Base-by-base conservation (phyloP, 139 green algal species). In the Volvox africanus region DNA sequence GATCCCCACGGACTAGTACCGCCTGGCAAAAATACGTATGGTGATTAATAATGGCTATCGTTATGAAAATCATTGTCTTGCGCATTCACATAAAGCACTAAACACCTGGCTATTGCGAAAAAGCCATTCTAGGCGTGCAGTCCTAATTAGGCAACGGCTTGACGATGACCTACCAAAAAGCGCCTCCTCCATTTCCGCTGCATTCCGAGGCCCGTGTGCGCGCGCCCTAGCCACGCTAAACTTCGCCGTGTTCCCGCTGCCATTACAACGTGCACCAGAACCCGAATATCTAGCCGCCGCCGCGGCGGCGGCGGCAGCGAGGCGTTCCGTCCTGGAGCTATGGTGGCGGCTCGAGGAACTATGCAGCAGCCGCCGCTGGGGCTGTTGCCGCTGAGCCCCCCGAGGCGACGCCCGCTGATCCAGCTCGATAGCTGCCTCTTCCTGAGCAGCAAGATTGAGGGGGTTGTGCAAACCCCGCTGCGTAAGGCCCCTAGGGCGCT, bases 231-330 rank as follows among this genome's bases (percentile, higher is more conserved):
- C 81, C 61, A 87, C 81, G 81, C 62, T 55, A 36, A 36, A 80
- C 65, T 30, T 76, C 21, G 30, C 16, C 6, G 18, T 50, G 17
- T 68, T 32, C 12, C 77, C 77, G 77, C 30, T 61, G 14, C 36
- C 77, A 18, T 3, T 61, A 9, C 1, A 14, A 61, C 35, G 19
- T 22, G 20, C 35, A 36, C 79, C 79, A 17, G 79, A 28, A 13
- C 50, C 44, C 37, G 79, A 67, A 50, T 86, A 67, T 22, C 77
- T 24, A 17, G n/a, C 77, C 16, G 77, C 77, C 20, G 77, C 77
- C 78, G 77, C 61, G 32, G 92, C 88, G 22, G n/a, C 32, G 37
- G n/a, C 82, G 50, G 65, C n/a, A 73, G 89, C 92, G 68, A 67
- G 35, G 69, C 73, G 36, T 87, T 81, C 71, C 22, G 71, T 30